A percentile compares a stretch with the other conserved stretches of the same genome.
These are phyloP conservation scores for Myrica gale DNA, from an alignment of 306 rosid species.

Conservation along the genomic window DNA sequence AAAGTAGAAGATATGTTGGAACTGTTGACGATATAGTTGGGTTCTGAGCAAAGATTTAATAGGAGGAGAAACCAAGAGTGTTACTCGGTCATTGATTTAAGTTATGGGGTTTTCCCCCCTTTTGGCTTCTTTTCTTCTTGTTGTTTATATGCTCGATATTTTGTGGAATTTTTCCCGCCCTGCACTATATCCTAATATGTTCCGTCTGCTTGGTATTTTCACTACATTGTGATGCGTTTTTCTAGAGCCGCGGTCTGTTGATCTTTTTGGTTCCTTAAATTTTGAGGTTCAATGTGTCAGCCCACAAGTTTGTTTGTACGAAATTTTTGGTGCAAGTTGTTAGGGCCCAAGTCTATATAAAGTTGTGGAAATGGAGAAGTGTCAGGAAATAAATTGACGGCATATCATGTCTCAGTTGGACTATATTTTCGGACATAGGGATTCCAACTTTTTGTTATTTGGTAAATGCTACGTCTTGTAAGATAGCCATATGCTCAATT, in stretches of 20 bases:
- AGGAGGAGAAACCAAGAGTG: not conserved
- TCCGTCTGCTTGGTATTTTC: not conserved
- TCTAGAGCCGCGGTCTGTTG: not conserved
- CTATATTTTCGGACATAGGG: not conserved
- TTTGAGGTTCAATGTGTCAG: not conserved
- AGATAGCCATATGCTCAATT: not conserved
- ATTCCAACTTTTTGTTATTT: not conserved
- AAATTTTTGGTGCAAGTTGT: too few species aligned
- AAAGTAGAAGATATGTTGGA: not conserved
- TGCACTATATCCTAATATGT: not conserved
- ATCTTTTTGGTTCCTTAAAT: not conserved
- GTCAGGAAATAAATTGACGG: not conserved
- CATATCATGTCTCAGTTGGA: not conserved
- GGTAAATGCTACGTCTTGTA: not conserved
- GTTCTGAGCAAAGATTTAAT: not conserved
- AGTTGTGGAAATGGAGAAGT: not conserved
- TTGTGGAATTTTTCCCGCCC: not conserved
- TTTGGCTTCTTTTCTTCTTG: not conserved
- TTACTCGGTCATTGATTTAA: not conserved
- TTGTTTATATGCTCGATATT: not conserved
- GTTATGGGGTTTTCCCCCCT: not conserved
- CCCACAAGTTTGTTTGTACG: not conserved
- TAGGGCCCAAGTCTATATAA: too few species aligned
- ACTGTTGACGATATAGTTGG: not conserved
- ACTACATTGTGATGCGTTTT: conserved; percentile 2